These are phyloP conservation scores for Coemansia asiatica DNA, from an alignment of 192 early-diverging fungal genomes.

Conservation along the genomic window DNA sequence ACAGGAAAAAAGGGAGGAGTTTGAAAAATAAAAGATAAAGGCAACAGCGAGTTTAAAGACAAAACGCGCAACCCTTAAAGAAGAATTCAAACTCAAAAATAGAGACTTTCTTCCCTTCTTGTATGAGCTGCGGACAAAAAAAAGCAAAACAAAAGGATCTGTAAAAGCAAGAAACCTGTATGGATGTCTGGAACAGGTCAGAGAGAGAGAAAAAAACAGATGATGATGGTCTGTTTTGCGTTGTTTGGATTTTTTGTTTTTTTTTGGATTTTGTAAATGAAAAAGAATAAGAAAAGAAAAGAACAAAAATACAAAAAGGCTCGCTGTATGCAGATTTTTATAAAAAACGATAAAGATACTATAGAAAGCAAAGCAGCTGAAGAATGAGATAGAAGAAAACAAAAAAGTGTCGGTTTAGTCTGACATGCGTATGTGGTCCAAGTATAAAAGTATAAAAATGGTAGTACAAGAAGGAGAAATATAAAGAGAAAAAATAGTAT, in stretches of 20 bases:
- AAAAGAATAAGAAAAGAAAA: slow-evolving; percentile 11
- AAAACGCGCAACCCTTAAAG: background rate
- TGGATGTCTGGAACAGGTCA: background rate
- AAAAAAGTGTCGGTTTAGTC: slow-evolving; percentile 2
- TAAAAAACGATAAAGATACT: background rate
- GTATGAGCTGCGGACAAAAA: background rate
- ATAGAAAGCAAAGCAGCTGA: background rate
- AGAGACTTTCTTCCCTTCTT: background rate
- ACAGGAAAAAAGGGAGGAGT: background rate
- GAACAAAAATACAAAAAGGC: slow-evolving; percentile 9
- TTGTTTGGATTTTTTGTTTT: background rate
- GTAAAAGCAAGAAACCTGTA: background rate
- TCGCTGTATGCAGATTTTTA: background rate
- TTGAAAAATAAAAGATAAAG: background rate
- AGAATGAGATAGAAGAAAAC: background rate
- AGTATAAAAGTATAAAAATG: background rate
- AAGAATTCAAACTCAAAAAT: background rate
- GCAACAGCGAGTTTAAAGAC: background rate
- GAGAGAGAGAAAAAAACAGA: background rate
- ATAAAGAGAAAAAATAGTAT: background rate
- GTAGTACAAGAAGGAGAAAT: background rate
- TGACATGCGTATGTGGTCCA: background rate
- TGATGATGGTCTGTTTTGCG: slow-evolving; percentile 3
- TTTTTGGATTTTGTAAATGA: background rate
- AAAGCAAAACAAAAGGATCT: background rate